Percentiles rank a stretch among this genome's conserved stretches.
These are phyloP conservation scores for Cladophialophora psammophila DNA, from an alignment of 2,329 filamentous ascomycete species.

Conservation along the genomic window DNA sequence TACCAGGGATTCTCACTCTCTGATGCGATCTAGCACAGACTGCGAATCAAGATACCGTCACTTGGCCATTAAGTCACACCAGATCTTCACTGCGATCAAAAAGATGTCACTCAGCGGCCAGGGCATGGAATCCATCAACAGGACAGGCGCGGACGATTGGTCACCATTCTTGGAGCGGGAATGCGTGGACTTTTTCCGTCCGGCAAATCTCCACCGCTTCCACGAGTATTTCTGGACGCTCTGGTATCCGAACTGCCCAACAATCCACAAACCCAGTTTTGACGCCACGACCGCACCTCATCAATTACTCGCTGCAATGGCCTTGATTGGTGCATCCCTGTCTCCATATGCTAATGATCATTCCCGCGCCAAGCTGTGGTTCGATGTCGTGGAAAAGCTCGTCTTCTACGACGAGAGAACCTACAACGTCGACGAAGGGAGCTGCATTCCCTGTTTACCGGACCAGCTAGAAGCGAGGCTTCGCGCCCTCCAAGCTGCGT, in stretches of 20 bases:
- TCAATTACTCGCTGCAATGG: slow-evolving; percentile 6
- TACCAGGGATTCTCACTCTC: too few species aligned
- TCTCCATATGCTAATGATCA: neutral
- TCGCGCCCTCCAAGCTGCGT: neutral
- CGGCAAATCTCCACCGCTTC: neutral
- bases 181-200: slow-evolving; percentile 13
- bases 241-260: slow-evolving; percentile 16
- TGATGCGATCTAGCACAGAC: too few species aligned
- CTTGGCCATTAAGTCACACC: neutral
- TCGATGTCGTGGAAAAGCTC: neutral
- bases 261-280: slow-evolving; percentile 15
- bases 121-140: neutral
- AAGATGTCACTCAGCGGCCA: neutral
- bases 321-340: slow-evolving; percentile 7
- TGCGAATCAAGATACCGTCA: too few species aligned
- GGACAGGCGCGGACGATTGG: slow-evolving; percentile 1
- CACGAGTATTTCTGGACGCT: slow-evolving; percentile 9
- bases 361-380: neutral
- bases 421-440: neutral
- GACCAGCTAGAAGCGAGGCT: slow-evolving; percentile 3
- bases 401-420: slow-evolving; percentile 2
- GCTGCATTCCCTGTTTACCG: neutral
- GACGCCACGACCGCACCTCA: neutral
- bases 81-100: slow-evolving; percentile 9
- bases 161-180: neutral